Percentiles rank a stretch among this genome's conserved stretches.
phyloP scores from a whole-genome alignment of 2,329 filamentous ascomycete species.

The Claviceps sorghi region DNA sequence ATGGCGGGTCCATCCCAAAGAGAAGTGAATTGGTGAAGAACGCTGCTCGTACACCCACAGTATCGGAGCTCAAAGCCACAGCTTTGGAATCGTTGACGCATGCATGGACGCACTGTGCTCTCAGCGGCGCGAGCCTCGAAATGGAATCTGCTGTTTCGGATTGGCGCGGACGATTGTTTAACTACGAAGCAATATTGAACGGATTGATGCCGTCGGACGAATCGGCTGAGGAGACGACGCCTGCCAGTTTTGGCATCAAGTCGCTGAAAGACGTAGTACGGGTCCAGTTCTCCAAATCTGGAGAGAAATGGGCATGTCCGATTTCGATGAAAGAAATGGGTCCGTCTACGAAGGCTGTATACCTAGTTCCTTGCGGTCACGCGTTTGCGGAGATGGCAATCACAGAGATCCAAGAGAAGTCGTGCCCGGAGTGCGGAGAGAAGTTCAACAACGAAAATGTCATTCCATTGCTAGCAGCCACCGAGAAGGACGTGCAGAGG shows the following conservation, averaged over 20 bases:
- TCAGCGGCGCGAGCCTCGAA: slow-evolving; percentile 65
- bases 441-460: slow-evolving; percentile 60
- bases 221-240: slow-evolving; percentile 29
- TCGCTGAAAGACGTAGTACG: slow-evolving; percentile 77
- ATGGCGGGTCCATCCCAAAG: slow-evolving; percentile 91
- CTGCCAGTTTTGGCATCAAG: slow-evolving; percentile 48
- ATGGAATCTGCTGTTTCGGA: slow-evolving; percentile 68
- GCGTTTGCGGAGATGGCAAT: slow-evolving; percentile 81
- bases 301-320: slow-evolving; percentile 63
- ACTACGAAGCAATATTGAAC: slow-evolving; percentile 78
- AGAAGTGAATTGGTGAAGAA: slow-evolving; percentile 93
- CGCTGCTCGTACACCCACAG: slow-evolving; percentile 67
- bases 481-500: slow-evolving; percentile 53
- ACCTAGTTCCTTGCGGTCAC: slow-evolving; percentile 88
- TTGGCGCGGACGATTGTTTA: slow-evolving; percentile 72
- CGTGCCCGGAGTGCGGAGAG: slow-evolving; percentile 60
- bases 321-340: slow-evolving; percentile 79
- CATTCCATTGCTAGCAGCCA: slow-evolving; percentile 64
- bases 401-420: slow-evolving; percentile 55
- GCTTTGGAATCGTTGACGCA: slow-evolving; percentile 74
- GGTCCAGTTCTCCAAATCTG: slow-evolving; percentile 48
- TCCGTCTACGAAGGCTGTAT: slow-evolving; percentile 64
- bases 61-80: slow-evolving; percentile 77
- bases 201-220: slow-evolving; percentile 44
- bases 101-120: slow-evolving; percentile 72